A percentile compares a stretch with the other conserved stretches of the same genome.
Evolutionary conservation across 441 rosid genomes (phyloP).

Genomic region (Brassica balearica): DNA sequence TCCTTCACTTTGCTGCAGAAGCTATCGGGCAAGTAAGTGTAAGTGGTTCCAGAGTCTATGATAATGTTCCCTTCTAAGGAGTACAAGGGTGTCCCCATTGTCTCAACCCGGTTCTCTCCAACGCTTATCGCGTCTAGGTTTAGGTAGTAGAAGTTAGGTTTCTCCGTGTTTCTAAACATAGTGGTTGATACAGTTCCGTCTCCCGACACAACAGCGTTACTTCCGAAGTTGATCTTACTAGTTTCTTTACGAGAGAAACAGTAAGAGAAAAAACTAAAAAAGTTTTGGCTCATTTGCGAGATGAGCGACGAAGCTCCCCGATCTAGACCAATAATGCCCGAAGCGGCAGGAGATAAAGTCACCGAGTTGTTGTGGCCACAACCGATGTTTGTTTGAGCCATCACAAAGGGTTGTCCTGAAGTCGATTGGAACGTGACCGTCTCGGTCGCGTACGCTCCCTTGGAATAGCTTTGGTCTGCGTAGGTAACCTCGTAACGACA

Average conservation of each 20-base stretch:
- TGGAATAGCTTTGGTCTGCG: not conserved
- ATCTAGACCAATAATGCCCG: conserved; percentile 31
- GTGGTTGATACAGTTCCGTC: not conserved
- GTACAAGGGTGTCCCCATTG: conserved; percentile 27
- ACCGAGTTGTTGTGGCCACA: conserved; percentile 20
- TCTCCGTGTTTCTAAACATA: not conserved
- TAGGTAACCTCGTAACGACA: conserved; percentile 17
- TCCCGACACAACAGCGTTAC: not conserved
- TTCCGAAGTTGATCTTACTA: conserved; percentile 2
- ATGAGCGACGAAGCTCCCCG: conserved; percentile 19
- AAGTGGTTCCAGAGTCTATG: conserved; percentile 34
- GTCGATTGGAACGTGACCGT: conserved; percentile 25
- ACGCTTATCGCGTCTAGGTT: conserved; percentile 30
- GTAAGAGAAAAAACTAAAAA: conserved; percentile 23
- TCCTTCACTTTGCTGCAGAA: conserved; percentile 21
- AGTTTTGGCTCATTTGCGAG: conserved; percentile 10
- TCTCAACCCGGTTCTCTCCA: conserved; percentile 21
- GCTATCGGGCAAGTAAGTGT: conserved; percentile 16
- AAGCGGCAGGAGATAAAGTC: not conserved
- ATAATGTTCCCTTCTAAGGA: conserved; percentile 18
- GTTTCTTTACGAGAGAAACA: conserved; percentile 18
- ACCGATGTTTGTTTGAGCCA: conserved; percentile 21
- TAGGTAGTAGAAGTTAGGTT: not conserved
- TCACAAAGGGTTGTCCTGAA: conserved; percentile 32
- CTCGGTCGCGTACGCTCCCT: conserved; percentile 8